phyloP scores from a whole-genome alignment of 2,329 filamentous ascomycete species.

The Calonectria hongkongensis region DNA sequence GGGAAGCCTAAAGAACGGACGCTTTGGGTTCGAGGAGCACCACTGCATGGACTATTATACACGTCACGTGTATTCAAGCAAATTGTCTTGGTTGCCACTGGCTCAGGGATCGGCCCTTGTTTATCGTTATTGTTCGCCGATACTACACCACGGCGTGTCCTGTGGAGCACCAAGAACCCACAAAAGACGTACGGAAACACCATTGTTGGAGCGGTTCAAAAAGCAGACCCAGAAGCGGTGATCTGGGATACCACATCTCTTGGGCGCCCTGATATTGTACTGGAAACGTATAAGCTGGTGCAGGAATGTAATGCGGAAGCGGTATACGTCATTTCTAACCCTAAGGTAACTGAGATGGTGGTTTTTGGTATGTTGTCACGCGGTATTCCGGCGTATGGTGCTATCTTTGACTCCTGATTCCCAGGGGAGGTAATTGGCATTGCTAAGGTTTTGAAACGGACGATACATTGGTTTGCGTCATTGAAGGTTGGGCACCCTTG shows the following conservation, averaged over 20 bases:
- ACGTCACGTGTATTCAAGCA: slow-evolving; percentile 47
- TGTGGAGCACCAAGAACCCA: slow-evolving; percentile 49
- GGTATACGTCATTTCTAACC: slow-evolving; percentile 81
- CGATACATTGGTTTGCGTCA: no score
- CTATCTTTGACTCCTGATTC: slow-evolving; percentile 75
- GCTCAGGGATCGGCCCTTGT: slow-evolving; percentile 47
- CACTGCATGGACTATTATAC: slow-evolving; percentile 68
- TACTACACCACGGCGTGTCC: slow-evolving; percentile 43
- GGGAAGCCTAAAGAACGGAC: slow-evolving; percentile 70
- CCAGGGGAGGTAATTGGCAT: no score
- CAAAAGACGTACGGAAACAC: slow-evolving; percentile 42
- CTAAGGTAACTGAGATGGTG: slow-evolving; percentile 74
- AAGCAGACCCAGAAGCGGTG: slow-evolving; percentile 43
- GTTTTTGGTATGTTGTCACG: slow-evolving; percentile 78
- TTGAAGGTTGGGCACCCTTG: no score
- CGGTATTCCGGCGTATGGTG: slow-evolving; percentile 78
- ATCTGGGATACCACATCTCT: slow-evolving; percentile 73
- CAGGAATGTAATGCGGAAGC: slow-evolving; percentile 75
- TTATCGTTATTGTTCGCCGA: slow-evolving; percentile 47
- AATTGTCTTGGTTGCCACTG: slow-evolving; percentile 46
- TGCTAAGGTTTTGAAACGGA: no score
- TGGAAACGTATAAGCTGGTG: slow-evolving; percentile 66
- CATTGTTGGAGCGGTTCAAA: slow-evolving; percentile 40
- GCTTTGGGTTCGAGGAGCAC: slow-evolving; percentile 78
- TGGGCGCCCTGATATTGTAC: slow-evolving; percentile 71